A percentile compares a stretch with the other conserved stretches of the same genome.
Conservation (phyloP, 2,329 filamentous ascomycete species). For the Penicillium sp. region DNA sequence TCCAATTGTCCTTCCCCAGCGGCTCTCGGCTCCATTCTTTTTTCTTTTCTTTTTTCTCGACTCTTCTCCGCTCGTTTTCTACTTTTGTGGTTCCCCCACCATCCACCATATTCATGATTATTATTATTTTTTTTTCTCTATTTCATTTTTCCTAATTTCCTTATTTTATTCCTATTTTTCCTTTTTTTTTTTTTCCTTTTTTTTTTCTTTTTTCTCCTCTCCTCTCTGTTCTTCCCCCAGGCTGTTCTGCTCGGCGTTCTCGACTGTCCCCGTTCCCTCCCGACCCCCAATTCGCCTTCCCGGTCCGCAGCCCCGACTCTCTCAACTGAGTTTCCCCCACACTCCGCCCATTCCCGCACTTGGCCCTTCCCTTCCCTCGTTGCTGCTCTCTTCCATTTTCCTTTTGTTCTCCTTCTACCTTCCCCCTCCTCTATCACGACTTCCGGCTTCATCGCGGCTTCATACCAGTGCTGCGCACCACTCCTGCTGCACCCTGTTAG, state of each 20-base stretch:
- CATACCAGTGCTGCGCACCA: neutral
- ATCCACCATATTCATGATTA: too few species aligned
- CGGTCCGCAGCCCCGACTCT: conserved; percentile 42
- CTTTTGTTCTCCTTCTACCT: conserved; percentile 3
- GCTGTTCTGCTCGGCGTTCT: conserved; percentile 8
- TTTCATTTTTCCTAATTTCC: neutral
- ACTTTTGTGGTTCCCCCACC: neutral
- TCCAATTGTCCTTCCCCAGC: conserved; percentile 28
- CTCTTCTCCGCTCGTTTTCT: neutral
- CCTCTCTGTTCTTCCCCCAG: neutral
- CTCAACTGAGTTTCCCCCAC: conserved; percentile 38
- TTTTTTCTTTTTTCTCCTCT: too few species aligned
- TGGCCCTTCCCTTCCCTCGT: conserved; percentile 11
- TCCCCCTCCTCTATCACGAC: conserved; percentile 11
- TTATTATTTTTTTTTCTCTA: neutral
- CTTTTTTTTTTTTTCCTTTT: conserved; percentile 12
- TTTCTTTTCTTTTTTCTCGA: conserved; percentile 11
- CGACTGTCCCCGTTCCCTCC: conserved; percentile 30
- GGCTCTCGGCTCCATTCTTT: conserved; percentile 28
- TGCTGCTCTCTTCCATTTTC: neutral
- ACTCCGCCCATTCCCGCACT: conserved; percentile 41
- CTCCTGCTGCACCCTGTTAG: neutral
- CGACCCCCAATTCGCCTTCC: conserved; percentile 30
- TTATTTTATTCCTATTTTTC: too few species aligned
- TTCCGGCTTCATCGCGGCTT: conserved; percentile 8